Percentiles rank a stretch among this genome's conserved stretches.
phyloP scores from a whole-genome alignment of 805 yeast genomes.

The Helenozyma rhizophorensis region DNA sequence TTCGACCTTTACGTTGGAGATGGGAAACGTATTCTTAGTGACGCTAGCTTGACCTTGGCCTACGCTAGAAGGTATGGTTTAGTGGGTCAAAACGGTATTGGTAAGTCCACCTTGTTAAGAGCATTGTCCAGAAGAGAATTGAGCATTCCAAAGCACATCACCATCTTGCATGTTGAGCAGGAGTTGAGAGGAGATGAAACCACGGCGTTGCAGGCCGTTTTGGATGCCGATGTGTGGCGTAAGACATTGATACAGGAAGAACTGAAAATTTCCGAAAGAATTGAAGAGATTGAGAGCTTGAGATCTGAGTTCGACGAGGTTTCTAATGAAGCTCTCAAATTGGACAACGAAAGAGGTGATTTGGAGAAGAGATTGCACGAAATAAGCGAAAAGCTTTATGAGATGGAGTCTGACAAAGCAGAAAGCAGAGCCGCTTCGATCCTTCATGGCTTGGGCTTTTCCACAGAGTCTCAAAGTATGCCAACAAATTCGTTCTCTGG shows the following conservation, averaged over 20 bases:
- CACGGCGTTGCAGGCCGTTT: constrained; percentile 86
- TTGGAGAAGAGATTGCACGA: constrained; percentile 73
- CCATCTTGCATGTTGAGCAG: constrained; percentile 96
- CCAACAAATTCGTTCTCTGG: constrained; percentile 94
- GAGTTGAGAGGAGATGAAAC: constrained; percentile 94
- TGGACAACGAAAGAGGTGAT: constrained; percentile 89
- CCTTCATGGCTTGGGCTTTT: constrained; percentile 88
- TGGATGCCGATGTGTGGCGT: constrained; percentile 99
- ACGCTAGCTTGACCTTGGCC: constrained; percentile 80
- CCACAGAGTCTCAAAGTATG: constrained; percentile 74
- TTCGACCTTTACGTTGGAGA: constrained; percentile 95
- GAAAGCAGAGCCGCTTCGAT: constrained; percentile 96
- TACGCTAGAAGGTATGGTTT: constrained; percentile 95
- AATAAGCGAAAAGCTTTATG: constrained; percentile 74
- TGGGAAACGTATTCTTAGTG: constrained; percentile 87
- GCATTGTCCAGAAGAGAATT: constrained; percentile 94
- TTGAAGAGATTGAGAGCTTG: constrained; percentile 68
- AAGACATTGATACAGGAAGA: constrained; percentile 82
- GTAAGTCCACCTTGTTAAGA: constrained; percentile 89
- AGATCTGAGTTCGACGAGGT: constrained; percentile 67
- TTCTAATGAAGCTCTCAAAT: constrained; percentile 65
- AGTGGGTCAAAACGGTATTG: constrained; percentile 99
- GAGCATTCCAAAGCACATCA: constrained; percentile 90
- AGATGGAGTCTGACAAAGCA: constrained; percentile 96
- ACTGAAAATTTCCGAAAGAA: constrained; percentile 63